phyloP scores from a whole-genome alignment of 208 protist species.

The Baffinella frigidus region DNA sequence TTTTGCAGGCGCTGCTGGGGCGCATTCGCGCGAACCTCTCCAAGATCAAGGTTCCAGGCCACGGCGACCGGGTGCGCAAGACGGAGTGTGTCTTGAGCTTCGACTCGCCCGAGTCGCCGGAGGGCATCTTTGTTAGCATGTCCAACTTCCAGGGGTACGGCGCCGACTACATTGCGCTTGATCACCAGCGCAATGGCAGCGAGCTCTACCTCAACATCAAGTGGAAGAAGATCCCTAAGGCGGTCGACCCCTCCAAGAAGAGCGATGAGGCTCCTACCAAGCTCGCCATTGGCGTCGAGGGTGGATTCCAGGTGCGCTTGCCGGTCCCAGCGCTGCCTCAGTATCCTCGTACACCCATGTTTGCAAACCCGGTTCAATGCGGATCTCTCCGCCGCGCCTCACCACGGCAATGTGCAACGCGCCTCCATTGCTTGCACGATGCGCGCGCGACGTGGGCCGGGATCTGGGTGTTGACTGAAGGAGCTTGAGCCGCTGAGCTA shows the following conservation, averaged over 20 bases:
- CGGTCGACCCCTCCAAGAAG: not conserved
- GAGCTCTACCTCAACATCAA: constrained; percentile 9
- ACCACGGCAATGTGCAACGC: no score
- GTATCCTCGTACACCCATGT: no score
- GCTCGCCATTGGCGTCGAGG: constrained; percentile 61
- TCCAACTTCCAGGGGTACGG: constrained; percentile 9
- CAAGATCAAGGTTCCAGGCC: constrained; percentile 9
- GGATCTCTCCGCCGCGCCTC: no score
- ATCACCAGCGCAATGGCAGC: not conserved
- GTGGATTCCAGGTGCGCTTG: constrained; percentile 47
- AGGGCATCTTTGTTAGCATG: constrained; percentile 55
- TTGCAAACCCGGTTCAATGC: no score
- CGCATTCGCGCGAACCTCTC: not conserved
- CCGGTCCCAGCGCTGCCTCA: no score
- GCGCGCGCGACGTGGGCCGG: no score
- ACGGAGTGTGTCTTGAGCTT: constrained; percentile 59
- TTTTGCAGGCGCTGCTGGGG: not conserved
- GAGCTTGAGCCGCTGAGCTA: not conserved
- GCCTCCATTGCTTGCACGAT: no score
- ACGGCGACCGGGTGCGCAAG: constrained; percentile 48
- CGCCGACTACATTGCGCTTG: not conserved
- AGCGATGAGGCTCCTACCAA: not conserved
- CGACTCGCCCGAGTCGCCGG: constrained; percentile 61
- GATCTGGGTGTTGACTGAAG: not conserved
- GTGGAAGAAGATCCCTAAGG: not conserved